Percentiles rank a stretch among this genome's conserved stretches.
phyloP scores from a whole-genome alignment of 2,329 filamentous ascomycete genomes.

The Chaetomiaceae sp. region DNA sequence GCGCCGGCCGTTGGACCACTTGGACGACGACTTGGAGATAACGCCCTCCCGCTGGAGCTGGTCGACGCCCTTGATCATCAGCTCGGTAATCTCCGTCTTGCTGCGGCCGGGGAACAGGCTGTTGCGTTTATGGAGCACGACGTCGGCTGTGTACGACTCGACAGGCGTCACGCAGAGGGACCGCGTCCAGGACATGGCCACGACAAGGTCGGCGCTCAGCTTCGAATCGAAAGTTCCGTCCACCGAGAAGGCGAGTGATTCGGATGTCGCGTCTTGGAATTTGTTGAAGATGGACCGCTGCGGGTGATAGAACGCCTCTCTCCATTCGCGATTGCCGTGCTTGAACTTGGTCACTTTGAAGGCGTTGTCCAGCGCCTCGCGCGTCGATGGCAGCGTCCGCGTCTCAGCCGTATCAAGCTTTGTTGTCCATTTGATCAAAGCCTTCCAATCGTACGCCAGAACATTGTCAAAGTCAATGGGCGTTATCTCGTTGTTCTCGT shows the following conservation, averaged over 20 bases:
- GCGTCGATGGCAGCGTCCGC: conserved; percentile 43
- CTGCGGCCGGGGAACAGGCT: conserved; percentile 37
- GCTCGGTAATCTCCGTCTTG: conserved; percentile 34
- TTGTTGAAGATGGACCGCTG: conserved; percentile 51
- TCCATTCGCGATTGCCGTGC: conserved; percentile 38
- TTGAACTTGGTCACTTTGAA: conserved; percentile 36
- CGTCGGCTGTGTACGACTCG: conserved; percentile 41
- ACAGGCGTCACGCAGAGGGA: conserved; percentile 51
- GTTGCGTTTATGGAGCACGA: conserved; percentile 46
- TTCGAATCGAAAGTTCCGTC: conserved; percentile 17
- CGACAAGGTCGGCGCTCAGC: conserved; percentile 27
- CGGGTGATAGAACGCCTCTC: conserved; percentile 50
- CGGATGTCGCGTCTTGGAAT: conserved; percentile 47
- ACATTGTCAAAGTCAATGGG: conserved; percentile 58
- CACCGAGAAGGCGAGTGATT: conserved; percentile 36
- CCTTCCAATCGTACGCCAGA: conserved; percentile 61
- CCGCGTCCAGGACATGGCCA: conserved; percentile 54
- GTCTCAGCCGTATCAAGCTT: conserved; percentile 39
- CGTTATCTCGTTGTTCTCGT: conserved; percentile 55
- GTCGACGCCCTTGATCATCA: conserved; percentile 44
- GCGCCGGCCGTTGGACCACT: conserved; percentile 52
- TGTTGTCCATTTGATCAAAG: conserved; percentile 60
- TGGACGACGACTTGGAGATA: conserved; percentile 54
- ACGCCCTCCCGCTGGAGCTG: conserved; percentile 47
- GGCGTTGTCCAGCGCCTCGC: conserved; percentile 37